Base-by-base conservation (phyloP, 2,329 filamentous ascomycete genomes). In the Ceratocystis cubensis region DNA sequence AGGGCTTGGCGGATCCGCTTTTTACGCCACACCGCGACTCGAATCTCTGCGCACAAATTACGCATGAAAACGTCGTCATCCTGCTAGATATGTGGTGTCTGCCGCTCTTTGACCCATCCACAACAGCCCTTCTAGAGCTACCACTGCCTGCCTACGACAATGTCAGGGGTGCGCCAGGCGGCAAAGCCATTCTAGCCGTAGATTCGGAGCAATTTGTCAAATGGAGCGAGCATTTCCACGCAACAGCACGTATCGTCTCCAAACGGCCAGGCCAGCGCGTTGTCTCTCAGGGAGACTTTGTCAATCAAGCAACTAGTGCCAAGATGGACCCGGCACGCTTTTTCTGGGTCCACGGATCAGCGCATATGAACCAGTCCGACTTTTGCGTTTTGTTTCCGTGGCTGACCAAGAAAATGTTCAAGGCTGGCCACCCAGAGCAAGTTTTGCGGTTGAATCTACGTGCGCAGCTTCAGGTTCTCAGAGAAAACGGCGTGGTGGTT, bases 61-160 rank as follows among this genome's bases (percentile, higher is more conserved):
- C 86, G 0, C 80, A 86, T 1, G 77, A 79, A 53, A 88, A 83
- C 7, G 82, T 88, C 0, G 77, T 85, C 0, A 80, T 90, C 67
- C 78, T 95, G 0, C 81, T 95, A 8, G 91, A 96, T 71, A 85
- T 91, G 76, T 95, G 89, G 89, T 86, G 85, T 69, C 81, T 92
- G 70, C 88, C 90, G 0, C 78, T 93, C 33, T 78, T 86, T 50
- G 84, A 84, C 1, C 81, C 83, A 4, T 76, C 80, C 48, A 87
- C 86, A 1, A 76, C 79, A 8, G 82, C 85, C 70, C 81, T 95
- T 0, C 86, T 84, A 75, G 78, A 85, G n/a, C 80, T 87, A n/a
- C 88, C 89, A 0, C 77, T 95, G 30, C 91, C 90, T 0, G 82
- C 80, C 20, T 91, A 91, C 72, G 78, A 79, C 25, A 75, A 80